Conservation (phyloP, 345 rosid genomes). For the Eucalyptus curtisii region DNA sequence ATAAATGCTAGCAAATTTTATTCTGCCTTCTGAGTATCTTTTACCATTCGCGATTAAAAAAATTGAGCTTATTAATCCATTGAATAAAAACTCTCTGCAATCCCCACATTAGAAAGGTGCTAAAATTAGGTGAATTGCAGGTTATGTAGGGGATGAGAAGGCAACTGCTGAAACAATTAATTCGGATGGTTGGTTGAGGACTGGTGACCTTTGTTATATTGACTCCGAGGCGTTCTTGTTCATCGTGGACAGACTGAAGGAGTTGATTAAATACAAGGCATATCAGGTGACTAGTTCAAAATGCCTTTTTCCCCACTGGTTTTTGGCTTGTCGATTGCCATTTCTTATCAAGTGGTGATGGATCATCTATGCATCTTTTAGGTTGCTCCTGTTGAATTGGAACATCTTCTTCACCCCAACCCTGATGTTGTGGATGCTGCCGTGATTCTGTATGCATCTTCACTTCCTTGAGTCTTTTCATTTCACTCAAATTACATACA, state of each 20-base stretch:
- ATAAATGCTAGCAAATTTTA: background rate
- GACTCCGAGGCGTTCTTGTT: slow-evolving; percentile 59
- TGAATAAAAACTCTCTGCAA: background rate
- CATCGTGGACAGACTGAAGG: slow-evolving; percentile 81
- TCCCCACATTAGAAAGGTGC: background rate
- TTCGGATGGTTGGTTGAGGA: slow-evolving; percentile 79
- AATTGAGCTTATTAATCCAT: background rate
- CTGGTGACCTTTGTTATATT: slow-evolving; percentile 89
- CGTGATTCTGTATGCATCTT: slow-evolving; percentile 62
- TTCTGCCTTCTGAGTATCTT: background rate
- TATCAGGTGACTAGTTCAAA: slow-evolving; percentile 45
- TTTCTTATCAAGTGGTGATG: background rate
- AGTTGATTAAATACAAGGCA: slow-evolving; percentile 83
- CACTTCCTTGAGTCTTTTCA: background rate
- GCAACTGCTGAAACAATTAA: slow-evolving; percentile 77
- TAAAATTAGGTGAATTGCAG: slow-evolving; percentile 13
- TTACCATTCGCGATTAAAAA: background rate
- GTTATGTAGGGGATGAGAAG: slow-evolving; percentile 68
- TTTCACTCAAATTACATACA: background rate
- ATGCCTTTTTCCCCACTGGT: background rate
- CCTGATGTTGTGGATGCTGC: slow-evolving; percentile 83
- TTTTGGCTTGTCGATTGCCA: background rate
- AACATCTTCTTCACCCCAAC: slow-evolving; percentile 58
- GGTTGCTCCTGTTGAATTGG: slow-evolving; percentile 95
- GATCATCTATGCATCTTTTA: slow-evolving; percentile 1